Evolutionary conservation across 73 alveolate genomes (phyloP), one percentile per base, ranked within the genome.

Genomic region (Durusdinium trenchii): DNA sequence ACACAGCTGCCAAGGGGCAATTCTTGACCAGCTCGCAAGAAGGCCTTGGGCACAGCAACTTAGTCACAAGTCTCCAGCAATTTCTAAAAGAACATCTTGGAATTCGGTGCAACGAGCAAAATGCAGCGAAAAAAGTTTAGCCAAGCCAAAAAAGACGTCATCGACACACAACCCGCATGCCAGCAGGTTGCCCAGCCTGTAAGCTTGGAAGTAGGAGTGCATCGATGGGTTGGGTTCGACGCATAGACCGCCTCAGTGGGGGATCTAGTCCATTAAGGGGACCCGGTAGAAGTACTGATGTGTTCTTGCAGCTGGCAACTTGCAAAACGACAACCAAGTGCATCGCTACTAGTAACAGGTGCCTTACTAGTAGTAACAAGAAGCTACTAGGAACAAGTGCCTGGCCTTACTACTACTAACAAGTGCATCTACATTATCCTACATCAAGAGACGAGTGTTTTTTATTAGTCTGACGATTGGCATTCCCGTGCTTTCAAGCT

Each of bases 181-280:
- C 0, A 12, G 4, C 0, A 6, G 3, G 50, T 32, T 16, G 16
- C 40, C 9, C 60, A 32, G 89, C 97, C 98, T 91, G 89, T 91
- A 50, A 12, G 75, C 98, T 89, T 91, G 90, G 32, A 91, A 91
- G 98, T 69, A 91, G 48, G 82, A 45, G 98, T 91, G 98, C 98
- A 91, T 91, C 46, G 98, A 67, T 6, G 98, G 98, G 60, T 91
- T 91, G 35, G 98, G 98, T 60, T 91, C 98, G 16, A 91, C 98
- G 60, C 98, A 91, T 5, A 91, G 98, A 18, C 98, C 98, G 47
- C 98, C 98, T 91, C 36, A 3, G 83, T 14, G 51, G 38, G 79
- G 28, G 12, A 26, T 16, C 9, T 38, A 9, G 28, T 32, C 45
- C n/a, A 32, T 26, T 28, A 64, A 64, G 42, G 42, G 45, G 10